Conservation (phyloP, 2,329 filamentous ascomycete genomes). For the Talaromyces atroroseus region DNA sequence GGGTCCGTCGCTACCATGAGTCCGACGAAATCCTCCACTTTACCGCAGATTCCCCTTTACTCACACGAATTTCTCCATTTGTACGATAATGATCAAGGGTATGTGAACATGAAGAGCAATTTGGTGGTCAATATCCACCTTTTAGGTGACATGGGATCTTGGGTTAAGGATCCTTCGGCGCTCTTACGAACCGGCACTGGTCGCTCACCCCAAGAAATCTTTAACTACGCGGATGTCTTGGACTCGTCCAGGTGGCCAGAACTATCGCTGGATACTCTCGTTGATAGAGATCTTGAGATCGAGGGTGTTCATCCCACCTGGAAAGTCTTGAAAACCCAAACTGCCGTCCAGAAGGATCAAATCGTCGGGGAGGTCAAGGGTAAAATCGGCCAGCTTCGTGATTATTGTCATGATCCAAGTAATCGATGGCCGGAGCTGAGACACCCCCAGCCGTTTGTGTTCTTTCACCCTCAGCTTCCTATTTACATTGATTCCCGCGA, state of each 20-base stretch:
- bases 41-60: slow-evolving; percentile 61
- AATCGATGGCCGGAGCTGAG: slow-evolving; percentile 64
- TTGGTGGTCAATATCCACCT: slow-evolving; percentile 71
- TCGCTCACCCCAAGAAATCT: slow-evolving; percentile 60
- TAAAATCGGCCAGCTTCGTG: slow-evolving; percentile 65
- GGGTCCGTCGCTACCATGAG: slow-evolving; percentile 60
- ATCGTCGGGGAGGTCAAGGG: slow-evolving; percentile 72
- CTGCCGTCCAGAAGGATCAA: slow-evolving; percentile 46
- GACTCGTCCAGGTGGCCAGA: slow-evolving; percentile 51
- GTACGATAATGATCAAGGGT: slow-evolving; percentile 59
- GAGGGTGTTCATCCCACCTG: slow-evolving; percentile 61
- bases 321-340: slow-evolving; percentile 53
- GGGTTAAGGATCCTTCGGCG: slow-evolving; percentile 69
- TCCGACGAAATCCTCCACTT: slow-evolving; percentile 59
- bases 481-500: slow-evolving; percentile 88
- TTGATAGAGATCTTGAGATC: slow-evolving; percentile 44
- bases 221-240: slow-evolving; percentile 56
- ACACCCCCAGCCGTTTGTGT: slow-evolving; percentile 64
- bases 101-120: slow-evolving; percentile 62
- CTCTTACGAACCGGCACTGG: slow-evolving; percentile 64
- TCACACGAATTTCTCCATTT: slow-evolving; percentile 70
- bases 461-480: slow-evolving; percentile 81
- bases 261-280: slow-evolving; percentile 49
- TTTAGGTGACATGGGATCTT: slow-evolving; percentile 67
- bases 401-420: slow-evolving; percentile 61